These are phyloP conservation scores for Cercospora citrullina DNA, from an alignment of 2,329 filamentous ascomycete species.

Conservation along the genomic window DNA sequence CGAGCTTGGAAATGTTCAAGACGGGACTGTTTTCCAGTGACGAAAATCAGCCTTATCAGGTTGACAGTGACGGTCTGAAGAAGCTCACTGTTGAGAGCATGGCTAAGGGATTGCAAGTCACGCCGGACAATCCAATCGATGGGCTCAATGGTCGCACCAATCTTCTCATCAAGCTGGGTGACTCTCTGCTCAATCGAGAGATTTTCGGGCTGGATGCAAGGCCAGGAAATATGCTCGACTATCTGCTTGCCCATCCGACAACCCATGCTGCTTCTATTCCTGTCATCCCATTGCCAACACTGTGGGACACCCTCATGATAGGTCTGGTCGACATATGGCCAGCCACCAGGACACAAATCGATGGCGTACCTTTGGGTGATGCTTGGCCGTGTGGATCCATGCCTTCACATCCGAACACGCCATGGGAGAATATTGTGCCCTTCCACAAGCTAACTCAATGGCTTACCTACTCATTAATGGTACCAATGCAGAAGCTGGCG, in stretches of 20 bases:
- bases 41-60: conserved; percentile 77
- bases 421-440: conserved; percentile 80
- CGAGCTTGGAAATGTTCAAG: conserved; percentile 89
- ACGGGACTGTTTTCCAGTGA: conserved; percentile 84
- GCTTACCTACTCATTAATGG: conserved; percentile 92
- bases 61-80: conserved; percentile 79
- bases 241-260: conserved; percentile 86
- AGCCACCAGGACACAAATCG: conserved; percentile 77
- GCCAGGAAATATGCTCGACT: conserved; percentile 94
- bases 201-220: conserved; percentile 82
- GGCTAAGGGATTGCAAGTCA: conserved; percentile 81
- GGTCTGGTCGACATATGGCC: conserved; percentile 89
- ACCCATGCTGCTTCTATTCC: conserved; percentile 87
- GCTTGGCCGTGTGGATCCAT: conserved; percentile 89
- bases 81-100: conserved; percentile 72
- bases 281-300: conserved; percentile 79
- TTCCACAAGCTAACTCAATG: conserved; percentile 96
- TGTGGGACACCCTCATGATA: conserved; percentile 90
- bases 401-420: conserved; percentile 68
- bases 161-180: conserved; percentile 71
- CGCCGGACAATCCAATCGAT: conserved; percentile 74
- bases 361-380: conserved; percentile 84
- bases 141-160: conserved; percentile 82
- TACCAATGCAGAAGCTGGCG: conserved; percentile 80
- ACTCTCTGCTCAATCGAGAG: conserved; percentile 75